Base-by-base conservation (phyloP, 2,329 filamentous ascomycete species). In the Lecanicillium sp. region DNA sequence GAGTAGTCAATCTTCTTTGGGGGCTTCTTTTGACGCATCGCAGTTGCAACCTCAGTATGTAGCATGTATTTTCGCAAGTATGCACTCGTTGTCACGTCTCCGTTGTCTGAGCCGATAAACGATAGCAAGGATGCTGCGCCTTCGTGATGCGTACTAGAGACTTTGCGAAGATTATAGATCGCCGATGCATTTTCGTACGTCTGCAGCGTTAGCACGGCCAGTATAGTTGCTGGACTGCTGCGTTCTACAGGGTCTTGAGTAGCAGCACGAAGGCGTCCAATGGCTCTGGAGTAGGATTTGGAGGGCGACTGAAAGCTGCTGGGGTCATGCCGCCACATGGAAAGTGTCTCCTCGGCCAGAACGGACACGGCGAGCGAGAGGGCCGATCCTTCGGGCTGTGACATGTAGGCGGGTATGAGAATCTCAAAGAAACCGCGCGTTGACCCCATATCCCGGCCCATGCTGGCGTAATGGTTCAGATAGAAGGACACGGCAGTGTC, bases 351-450 rank as follows among this genome's bases (percentile, higher is more conserved):
- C 6, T 24, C 19, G 2, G 44, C 35, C 5, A 37, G 20, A 3
- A 36, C 49, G 10, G 39, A 35, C 19, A 53, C 43, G 17, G 54
- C 55, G 6, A 57, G 45, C 32, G 53, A 52, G 14, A 57, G 50
- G 4, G 54, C 32, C 15, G 54, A 57, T 12, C 51, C 41, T 30
- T 50, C 47, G 23, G 20, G 33, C 42, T 56, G 42, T 10, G 53
- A 45, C 20, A 8, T 17, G 19, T 50, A 54, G 17, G 52, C 40
- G 9, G 53, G 53, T 27, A 54, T 36, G 5, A 52, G 41, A 3
- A 48, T 23, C 32, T 55, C 40, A 46, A 50, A 56, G 49, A 56
- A 54, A 0, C 55, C 56, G 24, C 35, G 44, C 21, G 56, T 36
- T 2, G 55, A 54, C 17, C 32, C 45, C 35, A 55, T 33, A 24